Conservation (phyloP, 441 rosid species). For the Francoa sonchifolia region DNA sequence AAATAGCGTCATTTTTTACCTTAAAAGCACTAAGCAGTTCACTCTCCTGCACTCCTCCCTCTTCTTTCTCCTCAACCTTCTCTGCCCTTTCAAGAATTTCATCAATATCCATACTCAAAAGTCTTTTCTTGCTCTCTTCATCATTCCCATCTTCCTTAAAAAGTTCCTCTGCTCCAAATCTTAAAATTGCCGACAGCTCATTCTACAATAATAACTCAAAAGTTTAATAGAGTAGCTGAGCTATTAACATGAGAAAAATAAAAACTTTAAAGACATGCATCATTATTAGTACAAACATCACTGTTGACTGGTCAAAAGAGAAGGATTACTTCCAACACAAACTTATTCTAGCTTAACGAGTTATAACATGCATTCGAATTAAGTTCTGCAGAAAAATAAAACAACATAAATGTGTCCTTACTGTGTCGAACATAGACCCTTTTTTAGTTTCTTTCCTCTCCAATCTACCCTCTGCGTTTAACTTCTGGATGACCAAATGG, state of each 20-base stretch:
- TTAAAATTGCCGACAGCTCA: conserved; percentile 93
- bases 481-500: conserved; percentile 96
- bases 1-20: conserved; percentile 31
- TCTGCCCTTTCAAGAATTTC: conserved; percentile 98
- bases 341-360: too few relatives aligned
- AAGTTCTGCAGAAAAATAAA: conserved; percentile 9
- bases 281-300: too few relatives aligned
- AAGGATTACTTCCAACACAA: neutral
- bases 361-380: neutral
- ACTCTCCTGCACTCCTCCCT: conserved; percentile 44
- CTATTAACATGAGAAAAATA: neutral
- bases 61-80: conserved; percentile 82
- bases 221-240: too few relatives aligned
- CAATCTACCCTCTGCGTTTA: conserved; percentile 98
- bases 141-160: conserved; percentile 94
- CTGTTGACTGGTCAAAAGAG: too few relatives aligned
- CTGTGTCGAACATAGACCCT: conserved; percentile 87
- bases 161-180: conserved; percentile 99
- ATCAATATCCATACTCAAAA: conserved; percentile 91
- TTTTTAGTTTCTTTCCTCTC: conserved; percentile 98
- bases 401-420: conserved; percentile 31
- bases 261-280: too few relatives aligned
- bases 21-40: conserved; percentile 95
- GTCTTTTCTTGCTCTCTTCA: conserved; percentile 89
- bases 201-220: conserved; percentile 55